Conservation (phyloP, 2,329 filamentous ascomycete genomes). For the Apiospora pterosperma region DNA sequence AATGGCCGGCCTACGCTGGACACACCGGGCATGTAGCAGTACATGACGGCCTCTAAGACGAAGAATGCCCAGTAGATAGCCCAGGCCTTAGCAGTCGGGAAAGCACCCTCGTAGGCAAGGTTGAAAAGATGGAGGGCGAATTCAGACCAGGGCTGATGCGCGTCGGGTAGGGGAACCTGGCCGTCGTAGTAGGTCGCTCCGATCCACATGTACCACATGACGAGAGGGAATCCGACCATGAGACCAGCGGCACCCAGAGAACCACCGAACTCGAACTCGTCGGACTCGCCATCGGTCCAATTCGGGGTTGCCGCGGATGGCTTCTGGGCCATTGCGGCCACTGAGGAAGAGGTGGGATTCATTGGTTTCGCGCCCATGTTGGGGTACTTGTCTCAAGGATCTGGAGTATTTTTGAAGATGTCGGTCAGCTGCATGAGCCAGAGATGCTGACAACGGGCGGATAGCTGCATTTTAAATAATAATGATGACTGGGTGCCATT, state of each 20-base stretch:
- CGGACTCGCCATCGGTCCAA: conserved; percentile 33
- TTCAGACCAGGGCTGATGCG: conserved; percentile 64
- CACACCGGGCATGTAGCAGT: conserved; percentile 83
- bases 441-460: background rate
- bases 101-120: conserved; percentile 80
- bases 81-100: conserved; percentile 80
- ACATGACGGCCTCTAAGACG: conserved; percentile 77
- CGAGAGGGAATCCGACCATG: conserved; percentile 85
- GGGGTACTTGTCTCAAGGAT: background rate
- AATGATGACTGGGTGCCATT: background rate
- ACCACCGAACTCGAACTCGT: conserved; percentile 81
- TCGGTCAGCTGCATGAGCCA: background rate
- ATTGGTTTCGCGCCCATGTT: background rate
- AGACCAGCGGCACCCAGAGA: conserved; percentile 73
- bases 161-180: conserved; percentile 65
- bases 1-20: conserved; percentile 86
- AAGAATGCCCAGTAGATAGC: conserved; percentile 93
- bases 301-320: background rate
- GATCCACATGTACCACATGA: conserved; percentile 99
- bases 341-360: background rate
- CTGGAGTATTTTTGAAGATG: background rate
- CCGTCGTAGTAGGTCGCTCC: conserved; percentile 91
- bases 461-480: background rate
- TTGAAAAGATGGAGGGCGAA: conserved; percentile 69
- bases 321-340: background rate